Percentiles rank a stretch among this genome's conserved stretches.
These are phyloP conservation scores for Escovopsis sp. DNA, from an alignment of 2,329 filamentous ascomycete species.

Conservation along the genomic window DNA sequence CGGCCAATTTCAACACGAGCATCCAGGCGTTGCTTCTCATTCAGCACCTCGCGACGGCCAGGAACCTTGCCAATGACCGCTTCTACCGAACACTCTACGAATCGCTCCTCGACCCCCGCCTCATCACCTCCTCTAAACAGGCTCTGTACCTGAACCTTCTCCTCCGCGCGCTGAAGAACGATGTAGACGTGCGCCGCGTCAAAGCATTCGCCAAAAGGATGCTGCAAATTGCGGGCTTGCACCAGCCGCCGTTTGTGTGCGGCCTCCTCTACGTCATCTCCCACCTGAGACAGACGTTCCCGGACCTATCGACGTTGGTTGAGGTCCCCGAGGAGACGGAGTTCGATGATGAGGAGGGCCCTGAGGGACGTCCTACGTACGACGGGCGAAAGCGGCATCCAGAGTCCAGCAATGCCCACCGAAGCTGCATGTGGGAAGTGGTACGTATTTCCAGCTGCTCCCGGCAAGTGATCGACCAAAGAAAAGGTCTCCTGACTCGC, in stretches of 20 bases:
- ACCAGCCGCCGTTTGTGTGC: conserved; percentile 85
- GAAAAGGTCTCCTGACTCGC: conserved; percentile 1
- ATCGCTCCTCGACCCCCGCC: conserved; percentile 76
- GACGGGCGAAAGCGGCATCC: conserved; percentile 86
- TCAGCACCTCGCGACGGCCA: conserved; percentile 72
- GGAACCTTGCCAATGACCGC: conserved; percentile 69
- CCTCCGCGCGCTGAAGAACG: conserved; percentile 74
- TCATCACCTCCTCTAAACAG: conserved; percentile 85
- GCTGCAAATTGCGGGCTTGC: conserved; percentile 71
- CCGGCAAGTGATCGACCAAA: neutral
- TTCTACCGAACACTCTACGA: conserved; percentile 96
- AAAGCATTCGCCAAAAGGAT: conserved; percentile 94
- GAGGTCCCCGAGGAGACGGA: conserved; percentile 61
- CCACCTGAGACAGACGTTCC: conserved; percentile 66
- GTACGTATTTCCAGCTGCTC: conserved; percentile 27
- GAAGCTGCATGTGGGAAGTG: conserved; percentile 86
- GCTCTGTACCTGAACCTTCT: conserved; percentile 87
- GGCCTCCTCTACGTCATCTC: conserved; percentile 81
- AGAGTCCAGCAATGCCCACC: conserved; percentile 82
- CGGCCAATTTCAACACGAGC: conserved; percentile 96
- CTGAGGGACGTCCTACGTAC: conserved; percentile 35
- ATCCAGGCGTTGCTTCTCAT: conserved; percentile 91
- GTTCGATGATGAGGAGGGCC: conserved; percentile 46
- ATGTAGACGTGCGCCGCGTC: conserved; percentile 78
- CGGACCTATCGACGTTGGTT: conserved; percentile 62